Conservation (phyloP, 2,329 filamentous ascomycete genomes). For the Botrytis tulipae region DNA sequence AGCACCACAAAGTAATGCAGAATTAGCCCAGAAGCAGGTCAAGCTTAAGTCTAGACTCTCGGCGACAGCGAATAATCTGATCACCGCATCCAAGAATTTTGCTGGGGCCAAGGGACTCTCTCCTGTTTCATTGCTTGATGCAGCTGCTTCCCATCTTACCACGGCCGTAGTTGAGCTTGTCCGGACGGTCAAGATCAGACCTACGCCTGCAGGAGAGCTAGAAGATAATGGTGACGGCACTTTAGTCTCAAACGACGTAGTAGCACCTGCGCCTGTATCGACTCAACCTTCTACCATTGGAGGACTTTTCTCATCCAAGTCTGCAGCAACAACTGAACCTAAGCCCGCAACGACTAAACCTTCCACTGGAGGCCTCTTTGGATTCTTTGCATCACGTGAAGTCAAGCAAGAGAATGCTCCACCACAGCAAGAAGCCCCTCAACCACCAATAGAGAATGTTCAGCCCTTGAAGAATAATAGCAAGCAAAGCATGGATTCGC, state of each 20-base stretch:
- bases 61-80: slow-evolving; percentile 92
- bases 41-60: slow-evolving; percentile 81
- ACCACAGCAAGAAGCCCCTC: not conserved
- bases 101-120: slow-evolving; percentile 78
- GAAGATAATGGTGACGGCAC: slow-evolving; percentile 72
- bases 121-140: slow-evolving; percentile 90
- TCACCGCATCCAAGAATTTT: slow-evolving; percentile 93
- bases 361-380: slow-evolving; percentile 32
- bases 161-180: slow-evolving; percentile 83
- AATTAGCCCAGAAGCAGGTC: slow-evolving; percentile 55
- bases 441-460: not conserved
- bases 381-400: slow-evolving; percentile 62
- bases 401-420: slow-evolving; percentile 35
- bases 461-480: not conserved
- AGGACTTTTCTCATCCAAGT: not conserved
- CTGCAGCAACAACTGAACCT: not conserved
- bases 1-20: slow-evolving; percentile 50
- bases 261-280: slow-evolving; percentile 28
- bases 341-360: not conserved
- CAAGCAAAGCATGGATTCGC: not conserved
- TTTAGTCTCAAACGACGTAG: slow-evolving; percentile 65
- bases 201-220: slow-evolving; percentile 72
- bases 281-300: not conserved
- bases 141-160: slow-evolving; percentile 86
- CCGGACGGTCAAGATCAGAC: slow-evolving; percentile 76